phyloP scores from a whole-genome alignment of 805 yeast species.

The Alloascoidea hylecoeti region DNA sequence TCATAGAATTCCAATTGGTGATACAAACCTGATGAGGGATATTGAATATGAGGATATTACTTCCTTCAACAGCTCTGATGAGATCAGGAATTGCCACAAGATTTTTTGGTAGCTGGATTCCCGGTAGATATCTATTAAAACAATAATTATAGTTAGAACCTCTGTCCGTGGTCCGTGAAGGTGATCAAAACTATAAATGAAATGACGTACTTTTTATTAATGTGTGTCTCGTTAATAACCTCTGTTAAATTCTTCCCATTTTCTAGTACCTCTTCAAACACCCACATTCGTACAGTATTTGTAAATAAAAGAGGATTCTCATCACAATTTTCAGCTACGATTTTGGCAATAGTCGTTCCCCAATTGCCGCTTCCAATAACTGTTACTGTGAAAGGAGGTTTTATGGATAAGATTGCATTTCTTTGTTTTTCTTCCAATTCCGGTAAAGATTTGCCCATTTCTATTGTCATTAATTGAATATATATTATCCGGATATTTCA shows the following conservation, averaged over 20 bases:
- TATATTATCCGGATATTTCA: too few relatives aligned
- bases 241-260: slow-evolving; percentile 72
- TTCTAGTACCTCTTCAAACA: slow-evolving; percentile 64
- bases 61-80: slow-evolving; percentile 57
- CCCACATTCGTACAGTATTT: slow-evolving; percentile 88
- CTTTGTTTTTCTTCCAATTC: not conserved
- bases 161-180: too few relatives aligned
- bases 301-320: slow-evolving; percentile 63
- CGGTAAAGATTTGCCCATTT: slow-evolving; percentile 5
- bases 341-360: slow-evolving; percentile 96
- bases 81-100: slow-evolving; percentile 80
- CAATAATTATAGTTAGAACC: slow-evolving; percentile 63
- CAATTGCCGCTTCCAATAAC: slow-evolving; percentile 77
- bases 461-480: too few relatives aligned
- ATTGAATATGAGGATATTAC: slow-evolving; percentile 85
- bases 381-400: slow-evolving; percentile 30
- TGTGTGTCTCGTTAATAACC: slow-evolving; percentile 80
- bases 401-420: not conserved
- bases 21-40: slow-evolving; percentile 73
- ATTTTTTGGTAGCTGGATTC: slow-evolving; percentile 72
- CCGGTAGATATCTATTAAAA: slow-evolving; percentile 81
- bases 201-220: slow-evolving; percentile 70
- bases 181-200: too few relatives aligned
- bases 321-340: slow-evolving; percentile 76
- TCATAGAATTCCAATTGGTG: too few relatives aligned